A percentile compares a stretch with the other conserved stretches of the same genome.
phyloP scores from a whole-genome alignment of 768 basidiomycete species.

The Mycena maculata region DNA sequence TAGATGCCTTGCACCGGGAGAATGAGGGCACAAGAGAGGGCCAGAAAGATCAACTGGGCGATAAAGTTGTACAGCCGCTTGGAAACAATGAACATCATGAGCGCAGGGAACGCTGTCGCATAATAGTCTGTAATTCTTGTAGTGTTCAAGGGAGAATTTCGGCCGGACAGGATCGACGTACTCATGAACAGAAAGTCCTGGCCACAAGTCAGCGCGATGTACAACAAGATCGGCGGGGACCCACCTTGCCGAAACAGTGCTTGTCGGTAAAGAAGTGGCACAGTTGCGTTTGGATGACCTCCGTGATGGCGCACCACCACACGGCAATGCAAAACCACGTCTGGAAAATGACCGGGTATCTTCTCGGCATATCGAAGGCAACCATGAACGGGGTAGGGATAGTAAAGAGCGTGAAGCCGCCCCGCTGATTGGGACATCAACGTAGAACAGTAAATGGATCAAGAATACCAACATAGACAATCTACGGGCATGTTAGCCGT shows the following conservation, averaged over 20 bases:
- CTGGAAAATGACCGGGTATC: constrained; percentile 42
- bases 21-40: constrained; percentile 35
- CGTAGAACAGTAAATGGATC: background rate
- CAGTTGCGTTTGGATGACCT: constrained; percentile 31
- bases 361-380: constrained; percentile 45
- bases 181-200: constrained; percentile 42
- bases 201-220: constrained; percentile 1
- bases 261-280: constrained; percentile 32
- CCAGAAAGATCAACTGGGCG: constrained; percentile 32
- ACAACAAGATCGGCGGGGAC: background rate
- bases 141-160: background rate
- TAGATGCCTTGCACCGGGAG: constrained; percentile 39
- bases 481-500: background rate
- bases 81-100: constrained; percentile 40
- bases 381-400: constrained; percentile 41
- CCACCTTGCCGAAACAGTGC: constrained; percentile 27
- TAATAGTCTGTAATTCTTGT: constrained; percentile 40
- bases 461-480: constrained; percentile 21
- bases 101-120: constrained; percentile 37
- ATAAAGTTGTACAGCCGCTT: constrained; percentile 40
- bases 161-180: constrained; percentile 6
- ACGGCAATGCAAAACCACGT: constrained; percentile 38
- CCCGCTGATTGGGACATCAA: constrained; percentile 21
- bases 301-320: constrained; percentile 36
- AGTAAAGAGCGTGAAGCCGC: constrained; percentile 30